Evolutionary conservation across 495 filamentous ascomycete genomes (phyloP).

Genomic region (Aspergillus conjunctus): DNA sequence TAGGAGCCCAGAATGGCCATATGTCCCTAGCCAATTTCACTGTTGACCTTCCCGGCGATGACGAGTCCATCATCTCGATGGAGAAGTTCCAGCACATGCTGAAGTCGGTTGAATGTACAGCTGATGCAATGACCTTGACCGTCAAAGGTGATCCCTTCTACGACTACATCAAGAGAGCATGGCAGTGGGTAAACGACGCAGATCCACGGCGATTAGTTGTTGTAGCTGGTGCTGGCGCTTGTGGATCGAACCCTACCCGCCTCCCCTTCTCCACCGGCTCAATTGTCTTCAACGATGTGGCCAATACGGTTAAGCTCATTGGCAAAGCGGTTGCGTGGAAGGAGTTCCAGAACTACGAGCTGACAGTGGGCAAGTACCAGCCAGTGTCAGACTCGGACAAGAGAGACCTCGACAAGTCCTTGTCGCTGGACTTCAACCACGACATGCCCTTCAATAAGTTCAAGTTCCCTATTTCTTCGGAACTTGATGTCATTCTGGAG

Average conservation of each 20-base stretch:
- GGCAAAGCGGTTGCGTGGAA: slow-evolving; percentile 35
- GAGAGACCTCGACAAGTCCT: slow-evolving; percentile 32
- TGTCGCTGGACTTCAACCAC: slow-evolving; percentile 34
- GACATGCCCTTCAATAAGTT: slow-evolving; percentile 25
- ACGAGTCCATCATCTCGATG: slow-evolving; percentile 39
- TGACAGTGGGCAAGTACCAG: slow-evolving; percentile 30
- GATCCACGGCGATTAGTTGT: slow-evolving; percentile 39
- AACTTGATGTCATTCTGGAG: slow-evolving; percentile 23
- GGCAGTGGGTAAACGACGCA: slow-evolving; percentile 45
- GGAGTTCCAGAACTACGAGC: slow-evolving; percentile 33
- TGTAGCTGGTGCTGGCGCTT: slow-evolving; percentile 41
- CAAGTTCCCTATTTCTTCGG: slow-evolving; percentile 16
- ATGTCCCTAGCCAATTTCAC: slow-evolving; percentile 39
- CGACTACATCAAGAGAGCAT: slow-evolving; percentile 32
- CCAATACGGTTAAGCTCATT: slow-evolving; percentile 30
- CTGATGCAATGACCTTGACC: slow-evolving; percentile 29
- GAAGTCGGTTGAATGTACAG: slow-evolving; percentile 34
- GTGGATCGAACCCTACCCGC: slow-evolving; percentile 36
- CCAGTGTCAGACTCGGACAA: slow-evolving; percentile 10
- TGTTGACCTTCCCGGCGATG: slow-evolving; percentile 30
- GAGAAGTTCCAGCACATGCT: slow-evolving; percentile 38
- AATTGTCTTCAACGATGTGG: slow-evolving; percentile 34
- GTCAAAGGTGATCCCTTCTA: slow-evolving; percentile 35
- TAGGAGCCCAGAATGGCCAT: slow-evolving; percentile 19
- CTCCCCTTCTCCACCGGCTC: slow-evolving; percentile 36